Evolutionary conservation across 805 yeast genomes (phyloP).

Genomic region (Myxozyma mucilagina): DNA sequence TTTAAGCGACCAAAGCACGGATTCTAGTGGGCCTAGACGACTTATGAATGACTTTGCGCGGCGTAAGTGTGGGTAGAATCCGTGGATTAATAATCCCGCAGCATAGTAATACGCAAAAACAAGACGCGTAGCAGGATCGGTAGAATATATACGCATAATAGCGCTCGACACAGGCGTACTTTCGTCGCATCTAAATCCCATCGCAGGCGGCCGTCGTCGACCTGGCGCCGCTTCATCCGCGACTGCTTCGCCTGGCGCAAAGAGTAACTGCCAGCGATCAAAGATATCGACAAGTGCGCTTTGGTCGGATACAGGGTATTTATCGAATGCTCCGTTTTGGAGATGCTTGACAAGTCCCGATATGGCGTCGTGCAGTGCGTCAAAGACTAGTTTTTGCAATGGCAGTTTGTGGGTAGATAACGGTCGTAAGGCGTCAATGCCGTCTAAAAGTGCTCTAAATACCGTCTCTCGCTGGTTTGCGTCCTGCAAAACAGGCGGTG

Average conservation of each 20-base stretch:
- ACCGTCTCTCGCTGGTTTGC: neutral
- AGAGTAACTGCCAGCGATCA: constrained; percentile 17
- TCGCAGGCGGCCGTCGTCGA: neutral
- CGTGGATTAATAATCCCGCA: constrained; percentile 5
- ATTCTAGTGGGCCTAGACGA: constrained; percentile 19
- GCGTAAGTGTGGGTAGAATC: constrained; percentile 13
- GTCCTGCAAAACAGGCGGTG: constrained; percentile 3
- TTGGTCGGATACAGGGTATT: constrained; percentile 1
- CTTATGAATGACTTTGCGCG: constrained; percentile 7
- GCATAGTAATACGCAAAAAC: constrained; percentile 18
- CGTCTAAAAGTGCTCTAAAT: neutral
- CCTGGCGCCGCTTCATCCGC: neutral
- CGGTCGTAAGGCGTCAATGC: neutral
- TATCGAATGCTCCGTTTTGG: neutral
- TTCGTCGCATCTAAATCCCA: constrained; percentile 4
- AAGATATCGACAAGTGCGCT: constrained; percentile 1
- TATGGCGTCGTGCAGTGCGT: neutral
- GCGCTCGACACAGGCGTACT: constrained; percentile 8
- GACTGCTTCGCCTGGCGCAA: constrained; percentile 13
- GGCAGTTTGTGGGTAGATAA: neutral
- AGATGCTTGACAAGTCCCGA: neutral
- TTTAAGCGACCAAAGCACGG: constrained; percentile 6
- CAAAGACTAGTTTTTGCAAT: neutral
- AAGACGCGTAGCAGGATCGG: constrained; percentile 9
- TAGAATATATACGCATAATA: constrained; percentile 5